Evolutionary conservation across 163 green algal genomes (phyloP), one percentile per base, ranked within the genome.

Genomic region (Volvox carteri): DNA sequence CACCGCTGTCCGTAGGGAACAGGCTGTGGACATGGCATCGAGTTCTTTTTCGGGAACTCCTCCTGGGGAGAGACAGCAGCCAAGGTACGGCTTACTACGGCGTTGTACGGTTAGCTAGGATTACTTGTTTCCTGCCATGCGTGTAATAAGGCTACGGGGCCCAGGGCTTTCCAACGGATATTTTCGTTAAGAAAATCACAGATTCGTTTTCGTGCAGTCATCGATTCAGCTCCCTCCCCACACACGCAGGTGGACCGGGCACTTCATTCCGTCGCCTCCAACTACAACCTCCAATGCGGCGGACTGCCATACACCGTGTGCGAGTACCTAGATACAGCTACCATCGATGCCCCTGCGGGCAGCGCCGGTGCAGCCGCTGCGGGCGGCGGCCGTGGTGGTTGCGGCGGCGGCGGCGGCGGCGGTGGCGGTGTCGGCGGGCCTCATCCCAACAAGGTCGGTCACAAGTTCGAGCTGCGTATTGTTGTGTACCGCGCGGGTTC

Each of bases 401-500:
- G 39, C 39, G 72, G 39, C 6, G 72, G 39, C 39, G 39, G 19
- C 39, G 72, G 35, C n/a, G 79, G 50, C 0, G 72, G 18, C 0
- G 35, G 67, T 25, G 42, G 28, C 14, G 3, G 11, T 4, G 1
- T 41, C 7, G 50, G 33, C 8, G 67, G 33, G 4, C 75, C 28
- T 37, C 79, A 54, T 30, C 37, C 44, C 58, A 77, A 52, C 46
- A 83, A 90, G 54, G 73, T 68, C 1, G 83, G 88, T 11, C 88
- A 92, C 81, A 92, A 92, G 81, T 92, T 92, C 74, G 88, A 92
- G 75, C 78, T 92, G 74, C 74, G 88, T 2, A 79, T 92, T 16
- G 88, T 92, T 33, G 88, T 92, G 65, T 92, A 92, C 65, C 73
- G 88, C n/a, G 50, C 78, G 2, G 88, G 88, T 0, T 58, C 67